These are phyloP conservation scores for Stereum hirsutum DNA, from an alignment of 1,284 basidiomycete genomes.

Conservation along the genomic window DNA sequence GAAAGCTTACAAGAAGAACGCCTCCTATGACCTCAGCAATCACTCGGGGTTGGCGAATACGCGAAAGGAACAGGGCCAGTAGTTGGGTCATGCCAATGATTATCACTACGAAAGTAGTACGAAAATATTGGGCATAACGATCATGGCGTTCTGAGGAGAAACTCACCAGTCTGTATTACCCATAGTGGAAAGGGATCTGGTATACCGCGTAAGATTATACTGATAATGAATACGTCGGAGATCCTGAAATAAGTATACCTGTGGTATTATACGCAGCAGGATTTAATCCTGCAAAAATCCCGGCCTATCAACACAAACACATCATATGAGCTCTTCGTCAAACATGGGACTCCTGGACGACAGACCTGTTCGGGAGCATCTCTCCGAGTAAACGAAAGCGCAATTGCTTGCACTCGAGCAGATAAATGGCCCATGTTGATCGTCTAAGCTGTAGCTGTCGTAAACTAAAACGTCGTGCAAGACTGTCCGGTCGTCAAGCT, in stretches of 20 bases:
- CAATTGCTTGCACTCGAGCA: conserved; percentile 23
- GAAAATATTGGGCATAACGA: background rate
- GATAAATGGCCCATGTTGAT: conserved; percentile 32
- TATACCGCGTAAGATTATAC: too few relatives aligned
- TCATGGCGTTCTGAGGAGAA: background rate
- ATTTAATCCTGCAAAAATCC: conserved; percentile 59
- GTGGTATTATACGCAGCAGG: conserved; percentile 47
- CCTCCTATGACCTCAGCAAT: conserved; percentile 87
- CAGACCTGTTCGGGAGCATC: conserved; percentile 39
- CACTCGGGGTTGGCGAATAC: conserved; percentile 76
- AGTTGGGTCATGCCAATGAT: conserved; percentile 73
- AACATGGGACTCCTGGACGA: background rate
- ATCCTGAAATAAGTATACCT: too few relatives aligned
- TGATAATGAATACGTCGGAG: too few relatives aligned
- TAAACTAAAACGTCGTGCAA: too few relatives aligned
- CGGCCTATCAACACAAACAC: conserved; percentile 42
- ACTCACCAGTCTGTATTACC: conserved; percentile 70
- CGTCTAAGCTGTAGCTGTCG: too few relatives aligned
- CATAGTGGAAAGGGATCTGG: conserved; percentile 79
- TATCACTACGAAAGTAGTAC: conserved; percentile 32
- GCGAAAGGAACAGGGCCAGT: conserved; percentile 51
- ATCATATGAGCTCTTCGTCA: background rate
- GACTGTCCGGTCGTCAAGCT: too few relatives aligned
- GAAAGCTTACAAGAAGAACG: conserved; percentile 68
- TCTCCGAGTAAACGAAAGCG: conserved; percentile 19